phyloP scores from a whole-genome alignment of 2,329 filamentous ascomycete genomes.

The Domatiomyces catenatus region DNA sequence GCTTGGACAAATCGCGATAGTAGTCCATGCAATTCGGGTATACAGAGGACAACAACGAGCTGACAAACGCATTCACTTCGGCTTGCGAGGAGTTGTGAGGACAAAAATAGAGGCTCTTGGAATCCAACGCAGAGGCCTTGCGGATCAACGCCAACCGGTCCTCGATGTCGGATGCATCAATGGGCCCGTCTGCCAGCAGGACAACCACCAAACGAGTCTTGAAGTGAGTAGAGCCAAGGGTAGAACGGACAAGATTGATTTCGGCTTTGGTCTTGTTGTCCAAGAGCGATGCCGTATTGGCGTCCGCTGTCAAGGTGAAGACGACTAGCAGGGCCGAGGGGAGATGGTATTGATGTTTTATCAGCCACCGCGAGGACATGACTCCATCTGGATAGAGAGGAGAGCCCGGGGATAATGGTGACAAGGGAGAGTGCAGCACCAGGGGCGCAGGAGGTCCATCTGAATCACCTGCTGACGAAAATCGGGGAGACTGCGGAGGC shows the following conservation, averaged over 20 bases:
- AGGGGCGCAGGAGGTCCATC: constrained; percentile 34
- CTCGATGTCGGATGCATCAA: constrained; percentile 46
- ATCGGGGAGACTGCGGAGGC: constrained; percentile 35
- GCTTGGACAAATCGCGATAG: constrained; percentile 86
- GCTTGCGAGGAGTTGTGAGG: constrained; percentile 55
- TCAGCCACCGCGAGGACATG: constrained; percentile 65
- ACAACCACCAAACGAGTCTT: constrained; percentile 65
- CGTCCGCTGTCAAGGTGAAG: constrained; percentile 59
- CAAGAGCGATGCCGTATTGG: constrained; percentile 57
- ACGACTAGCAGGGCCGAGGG: constrained; percentile 70
- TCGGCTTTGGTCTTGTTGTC: constrained; percentile 82
- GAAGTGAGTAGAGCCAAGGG: constrained; percentile 45
- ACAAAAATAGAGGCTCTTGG: constrained; percentile 73
- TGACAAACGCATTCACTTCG: constrained; percentile 59
- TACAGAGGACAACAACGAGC: constrained; percentile 55
- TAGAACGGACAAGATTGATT: constrained; percentile 59
- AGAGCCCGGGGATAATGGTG: constrained; percentile 71
- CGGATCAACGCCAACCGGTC: constrained; percentile 68
- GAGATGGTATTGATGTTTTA: constrained; percentile 73
- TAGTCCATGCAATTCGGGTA: constrained; percentile 71
- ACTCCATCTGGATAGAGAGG: constrained; percentile 79
- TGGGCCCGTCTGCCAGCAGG: constrained; percentile 57
- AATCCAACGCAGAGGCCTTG: constrained; percentile 62
- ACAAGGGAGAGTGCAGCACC: constrained; percentile 77
- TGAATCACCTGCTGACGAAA: constrained; percentile 30